Evolutionary conservation across 345 rosid genomes (phyloP).

Genomic region (Salix viminalis): DNA sequence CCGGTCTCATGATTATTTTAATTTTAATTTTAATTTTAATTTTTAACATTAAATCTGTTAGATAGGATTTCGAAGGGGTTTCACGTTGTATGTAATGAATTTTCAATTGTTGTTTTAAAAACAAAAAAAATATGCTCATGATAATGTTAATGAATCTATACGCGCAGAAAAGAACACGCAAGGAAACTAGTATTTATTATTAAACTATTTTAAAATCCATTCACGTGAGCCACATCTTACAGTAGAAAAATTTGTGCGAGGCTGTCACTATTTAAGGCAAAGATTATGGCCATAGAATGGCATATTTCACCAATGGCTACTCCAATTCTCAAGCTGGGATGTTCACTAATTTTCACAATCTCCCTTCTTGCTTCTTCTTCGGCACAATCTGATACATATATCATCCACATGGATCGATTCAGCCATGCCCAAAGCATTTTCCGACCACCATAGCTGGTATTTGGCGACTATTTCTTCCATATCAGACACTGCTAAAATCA

Average conservation of each 20-base stretch:
- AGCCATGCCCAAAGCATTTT: slow-evolving; percentile 31
- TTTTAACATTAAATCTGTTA: no score
- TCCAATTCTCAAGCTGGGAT: not conserved
- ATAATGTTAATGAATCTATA: no score
- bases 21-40: no score
- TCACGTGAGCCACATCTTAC: no score
- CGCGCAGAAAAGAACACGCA: no score
- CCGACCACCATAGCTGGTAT: slow-evolving; percentile 34
- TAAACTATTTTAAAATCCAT: no score
- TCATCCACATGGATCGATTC: slow-evolving; percentile 31
- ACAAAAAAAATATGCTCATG: no score
- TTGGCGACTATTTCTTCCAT: slow-evolving; percentile 24
- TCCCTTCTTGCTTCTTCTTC: slow-evolving; percentile 4
- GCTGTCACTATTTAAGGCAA: not conserved
- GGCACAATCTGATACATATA: slow-evolving; percentile 22
- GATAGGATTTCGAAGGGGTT: no score
- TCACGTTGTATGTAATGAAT: no score
- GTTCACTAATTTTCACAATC: slow-evolving; percentile 9
- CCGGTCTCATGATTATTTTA: no score
- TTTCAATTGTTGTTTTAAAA: no score
- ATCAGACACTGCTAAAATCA: not conserved
- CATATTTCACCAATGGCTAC: slow-evolving; percentile 23
- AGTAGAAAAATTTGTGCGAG: not conserved
- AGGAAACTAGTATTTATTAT: no score
- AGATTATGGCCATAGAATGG: not conserved